Evolutionary conservation across 768 basidiomycete species (phyloP).

Genomic region (Boletellus emodensis): DNA sequence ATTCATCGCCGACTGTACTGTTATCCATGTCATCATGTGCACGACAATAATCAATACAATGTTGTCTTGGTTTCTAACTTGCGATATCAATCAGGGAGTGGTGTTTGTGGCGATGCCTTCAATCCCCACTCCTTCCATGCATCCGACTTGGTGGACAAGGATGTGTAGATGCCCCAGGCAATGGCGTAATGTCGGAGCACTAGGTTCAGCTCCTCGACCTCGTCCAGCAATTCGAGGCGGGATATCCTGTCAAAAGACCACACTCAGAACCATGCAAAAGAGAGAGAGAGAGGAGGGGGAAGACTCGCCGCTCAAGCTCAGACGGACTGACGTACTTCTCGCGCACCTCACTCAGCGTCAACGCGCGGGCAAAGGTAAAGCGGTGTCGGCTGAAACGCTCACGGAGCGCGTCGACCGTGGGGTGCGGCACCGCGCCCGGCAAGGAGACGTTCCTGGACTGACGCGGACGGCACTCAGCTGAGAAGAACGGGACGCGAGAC

Average conservation of each 20-base stretch:
- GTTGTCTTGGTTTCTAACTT: too few species aligned
- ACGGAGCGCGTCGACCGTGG: constrained; percentile 50
- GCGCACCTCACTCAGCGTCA: constrained; percentile 70
- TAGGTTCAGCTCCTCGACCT: constrained; percentile 90
- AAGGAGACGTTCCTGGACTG: constrained; percentile 71
- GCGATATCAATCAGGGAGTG: background rate
- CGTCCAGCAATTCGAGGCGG: constrained; percentile 82
- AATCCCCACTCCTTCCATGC: constrained; percentile 18
- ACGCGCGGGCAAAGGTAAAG: constrained; percentile 51
- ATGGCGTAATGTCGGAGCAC: constrained; percentile 88
- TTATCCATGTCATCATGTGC: constrained; percentile 3
- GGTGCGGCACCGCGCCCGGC: constrained; percentile 67
- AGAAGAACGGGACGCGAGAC: background rate
- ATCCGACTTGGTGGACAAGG: background rate
- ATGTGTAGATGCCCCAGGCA: constrained; percentile 50
- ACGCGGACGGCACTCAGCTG: background rate
- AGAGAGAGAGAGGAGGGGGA: too few species aligned
- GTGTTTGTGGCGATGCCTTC: too few species aligned
- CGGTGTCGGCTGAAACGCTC: constrained; percentile 55
- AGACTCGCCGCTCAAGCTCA: constrained; percentile 56
- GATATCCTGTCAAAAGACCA: constrained; percentile 52
- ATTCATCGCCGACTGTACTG: constrained; percentile 1
- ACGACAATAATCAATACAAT: constrained; percentile 5
- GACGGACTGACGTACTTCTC: constrained; percentile 39
- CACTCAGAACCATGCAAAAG: background rate